Evolutionary conservation across 1,284 basidiomycete species (phyloP).

Genomic region (Rhodotorula sp.): DNA sequence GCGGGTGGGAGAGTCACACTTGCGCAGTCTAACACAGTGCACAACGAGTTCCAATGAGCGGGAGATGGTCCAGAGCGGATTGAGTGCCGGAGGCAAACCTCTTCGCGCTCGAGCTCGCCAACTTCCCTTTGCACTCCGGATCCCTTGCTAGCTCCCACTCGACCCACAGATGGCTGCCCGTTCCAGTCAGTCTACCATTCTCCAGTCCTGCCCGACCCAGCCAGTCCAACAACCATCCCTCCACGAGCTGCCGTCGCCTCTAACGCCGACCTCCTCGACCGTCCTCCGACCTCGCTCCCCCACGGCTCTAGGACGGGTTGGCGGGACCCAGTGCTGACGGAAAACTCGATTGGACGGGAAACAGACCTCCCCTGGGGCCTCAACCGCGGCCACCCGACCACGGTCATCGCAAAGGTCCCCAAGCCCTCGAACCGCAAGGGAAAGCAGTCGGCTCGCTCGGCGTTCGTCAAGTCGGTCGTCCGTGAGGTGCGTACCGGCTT

Average conservation of each 20-base stretch:
- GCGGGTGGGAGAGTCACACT: no score
- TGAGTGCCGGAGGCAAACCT: background rate
- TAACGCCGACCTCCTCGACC: background rate
- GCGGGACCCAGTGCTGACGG: background rate
- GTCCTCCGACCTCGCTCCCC: background rate
- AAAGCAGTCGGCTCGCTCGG: constrained; percentile 72
- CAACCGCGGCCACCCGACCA: constrained; percentile 92
- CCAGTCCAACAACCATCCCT: background rate
- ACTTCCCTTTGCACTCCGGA: constrained; percentile 9
- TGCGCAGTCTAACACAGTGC: no score
- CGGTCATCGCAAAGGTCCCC: constrained; percentile 71
- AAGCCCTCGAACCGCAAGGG: constrained; percentile 94
- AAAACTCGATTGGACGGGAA: no score
- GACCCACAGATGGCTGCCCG: constrained; percentile 22
- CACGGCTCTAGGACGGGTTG: background rate
- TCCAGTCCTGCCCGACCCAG: background rate
- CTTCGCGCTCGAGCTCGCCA: background rate
- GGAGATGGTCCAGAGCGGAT: background rate
- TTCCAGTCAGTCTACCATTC: constrained; percentile 24
- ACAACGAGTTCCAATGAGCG: no score
- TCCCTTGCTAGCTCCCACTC: background rate
- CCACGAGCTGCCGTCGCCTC: background rate
- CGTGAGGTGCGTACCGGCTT: constrained; percentile 65
- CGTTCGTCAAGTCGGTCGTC: constrained; percentile 85
- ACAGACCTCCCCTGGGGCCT: constrained; percentile 84